These are phyloP conservation scores for Ophiocordyceps robertsii DNA, from an alignment of 2,329 filamentous ascomycete genomes.

Conservation along the genomic window DNA sequence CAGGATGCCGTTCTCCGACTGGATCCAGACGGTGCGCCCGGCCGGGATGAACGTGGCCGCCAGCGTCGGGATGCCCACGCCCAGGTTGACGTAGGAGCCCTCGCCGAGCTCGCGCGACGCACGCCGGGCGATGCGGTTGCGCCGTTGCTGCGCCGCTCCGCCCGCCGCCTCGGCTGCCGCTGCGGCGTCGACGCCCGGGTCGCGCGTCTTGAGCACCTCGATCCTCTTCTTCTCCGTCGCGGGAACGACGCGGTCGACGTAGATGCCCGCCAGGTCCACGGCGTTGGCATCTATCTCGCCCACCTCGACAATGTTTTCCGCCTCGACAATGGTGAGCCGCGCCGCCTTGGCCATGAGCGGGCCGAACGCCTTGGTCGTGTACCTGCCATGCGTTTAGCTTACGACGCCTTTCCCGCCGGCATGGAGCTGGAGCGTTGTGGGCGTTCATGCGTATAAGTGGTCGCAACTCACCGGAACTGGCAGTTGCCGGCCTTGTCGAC, in stretches of 20 bases:
- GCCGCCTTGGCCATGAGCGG: conserved; percentile 74
- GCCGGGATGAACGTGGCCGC: conserved; percentile 62
- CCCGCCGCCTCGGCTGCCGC: conserved; percentile 21
- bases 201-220: conserved; percentile 51
- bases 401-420: not conserved
- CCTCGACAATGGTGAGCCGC: conserved; percentile 66
- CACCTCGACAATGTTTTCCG: conserved; percentile 66
- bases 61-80: conserved; percentile 77
- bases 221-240: conserved; percentile 58
- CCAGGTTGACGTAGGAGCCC: conserved; percentile 69
- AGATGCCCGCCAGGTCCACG: conserved; percentile 71
- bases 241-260: conserved; percentile 67
- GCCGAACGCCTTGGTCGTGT: conserved; percentile 64
- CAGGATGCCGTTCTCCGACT: conserved; percentile 76
- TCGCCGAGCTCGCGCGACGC: conserved; percentile 72
- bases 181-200: conserved; percentile 25
- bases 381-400: conserved; percentile 20
- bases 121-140: conserved; percentile 61
- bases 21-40: conserved; percentile 63
- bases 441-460: not conserved
- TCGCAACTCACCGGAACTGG: conserved; percentile 48
- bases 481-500: conserved; percentile 68
- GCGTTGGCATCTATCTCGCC: conserved; percentile 61
- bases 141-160: conserved; percentile 35
- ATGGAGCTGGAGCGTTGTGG: not conserved